These are phyloP conservation scores for Nigrograna mackinnonii DNA, from an alignment of 2,329 filamentous ascomycete genomes.

Conservation along the genomic window DNA sequence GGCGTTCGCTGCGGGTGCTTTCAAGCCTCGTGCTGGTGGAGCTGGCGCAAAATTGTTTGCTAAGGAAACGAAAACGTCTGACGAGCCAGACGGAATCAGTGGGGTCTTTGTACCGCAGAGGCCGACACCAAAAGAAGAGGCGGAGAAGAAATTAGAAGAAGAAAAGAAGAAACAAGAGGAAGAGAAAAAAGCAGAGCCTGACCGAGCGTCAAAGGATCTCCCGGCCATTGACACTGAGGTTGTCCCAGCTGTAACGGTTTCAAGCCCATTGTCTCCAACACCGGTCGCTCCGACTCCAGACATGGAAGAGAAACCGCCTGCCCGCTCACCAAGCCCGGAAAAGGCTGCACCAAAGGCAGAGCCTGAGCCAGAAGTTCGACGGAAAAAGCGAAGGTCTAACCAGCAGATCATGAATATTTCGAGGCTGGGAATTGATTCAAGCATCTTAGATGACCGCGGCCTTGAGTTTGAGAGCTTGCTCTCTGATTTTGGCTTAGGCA, in stretches of 20 bases:
- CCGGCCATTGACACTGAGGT: conserved; percentile 33
- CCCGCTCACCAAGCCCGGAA: conserved; percentile 44
- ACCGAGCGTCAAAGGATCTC: conserved; percentile 30
- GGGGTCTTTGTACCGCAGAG: conserved; percentile 77
- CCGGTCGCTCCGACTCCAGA: conserved; percentile 18
- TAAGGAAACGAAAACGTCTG: conserved; percentile 55
- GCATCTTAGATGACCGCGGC: conserved; percentile 74
- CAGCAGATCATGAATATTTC: conserved; percentile 80
- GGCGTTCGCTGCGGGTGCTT: conserved; percentile 66
- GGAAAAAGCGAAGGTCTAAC: conserved; percentile 67
- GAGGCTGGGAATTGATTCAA: conserved; percentile 75
- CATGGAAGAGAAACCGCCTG: conserved; percentile 22
- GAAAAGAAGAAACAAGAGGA: conserved; percentile 11
- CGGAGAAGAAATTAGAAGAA: conserved; percentile 28
- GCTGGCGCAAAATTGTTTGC: conserved; percentile 78
- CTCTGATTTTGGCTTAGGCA: conserved; percentile 87
- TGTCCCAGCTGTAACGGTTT: conserved; percentile 38
- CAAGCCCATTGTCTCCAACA: conserved; percentile 29
- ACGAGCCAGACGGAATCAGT: conserved; percentile 86
- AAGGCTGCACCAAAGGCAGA: conserved; percentile 21
- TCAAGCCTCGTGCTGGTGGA: conserved; percentile 87
- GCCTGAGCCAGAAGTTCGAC: conserved; percentile 51
- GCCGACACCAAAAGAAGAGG: conserved; percentile 29
- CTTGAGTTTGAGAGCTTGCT: conserved; percentile 81
- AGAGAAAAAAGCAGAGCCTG: conserved; percentile 19